A percentile compares a stretch with the other conserved stretches of the same genome.
Evolutionary conservation across 1,139 yeast genomes (phyloP).

Genomic region (Blastobotrys malaysiensis): DNA sequence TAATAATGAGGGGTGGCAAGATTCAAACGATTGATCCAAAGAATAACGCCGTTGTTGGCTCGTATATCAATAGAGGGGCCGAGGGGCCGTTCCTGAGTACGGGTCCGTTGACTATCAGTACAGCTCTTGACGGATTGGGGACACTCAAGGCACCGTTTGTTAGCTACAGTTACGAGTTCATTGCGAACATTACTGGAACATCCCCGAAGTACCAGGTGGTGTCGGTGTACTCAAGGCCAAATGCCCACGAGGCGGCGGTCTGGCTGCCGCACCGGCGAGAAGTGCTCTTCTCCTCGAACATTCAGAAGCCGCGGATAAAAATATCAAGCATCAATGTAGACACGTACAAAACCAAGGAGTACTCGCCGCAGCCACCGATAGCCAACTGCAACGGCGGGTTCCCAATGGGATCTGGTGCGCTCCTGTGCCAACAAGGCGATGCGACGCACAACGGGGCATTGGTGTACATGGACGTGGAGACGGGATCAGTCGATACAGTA

Average conservation of each 20-base stretch:
- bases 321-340: slow-evolving; percentile 10
- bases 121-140: slow-evolving; percentile 1
- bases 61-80: background rate
- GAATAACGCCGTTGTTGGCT: background rate
- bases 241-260: slow-evolving; percentile 27
- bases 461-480: slow-evolving; percentile 16
- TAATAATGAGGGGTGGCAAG: background rate
- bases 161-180: slow-evolving; percentile 10
- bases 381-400: slow-evolving; percentile 23
- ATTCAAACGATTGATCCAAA: background rate
- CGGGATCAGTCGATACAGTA: slow-evolving; percentile 13
- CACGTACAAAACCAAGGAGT: background rate
- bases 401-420: slow-evolving; percentile 18
- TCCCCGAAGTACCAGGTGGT: background rate
- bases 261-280: slow-evolving; percentile 21
- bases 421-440: slow-evolving; percentile 23
- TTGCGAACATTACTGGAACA: background rate
- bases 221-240: slow-evolving; percentile 13
- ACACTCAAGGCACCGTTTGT: slow-evolving; percentile 16
- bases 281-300: slow-evolving; percentile 24
- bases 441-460: slow-evolving; percentile 17
- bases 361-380: slow-evolving; percentile 19
- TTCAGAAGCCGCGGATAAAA: slow-evolving; percentile 7
- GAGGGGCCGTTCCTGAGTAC: background rate
- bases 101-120: background rate